These are phyloP conservation scores for Neopestalotiopsis sp. DNA, from an alignment of 2,329 filamentous ascomycete species.

Conservation along the genomic window DNA sequence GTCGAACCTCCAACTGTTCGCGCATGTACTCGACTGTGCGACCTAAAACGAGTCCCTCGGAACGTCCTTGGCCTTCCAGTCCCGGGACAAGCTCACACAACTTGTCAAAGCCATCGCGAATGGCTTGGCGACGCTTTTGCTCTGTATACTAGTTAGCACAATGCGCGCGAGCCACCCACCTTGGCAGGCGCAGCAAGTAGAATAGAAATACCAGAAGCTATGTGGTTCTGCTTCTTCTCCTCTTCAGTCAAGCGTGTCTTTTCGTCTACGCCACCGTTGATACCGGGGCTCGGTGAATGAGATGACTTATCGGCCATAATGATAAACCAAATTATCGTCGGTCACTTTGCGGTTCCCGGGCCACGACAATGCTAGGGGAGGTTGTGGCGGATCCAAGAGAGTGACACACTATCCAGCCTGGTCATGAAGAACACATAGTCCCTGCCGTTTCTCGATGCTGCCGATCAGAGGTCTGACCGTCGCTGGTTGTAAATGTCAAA, in stretches of 20 bases:
- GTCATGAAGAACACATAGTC: conserved; percentile 3
- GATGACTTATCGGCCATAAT: conserved; percentile 32
- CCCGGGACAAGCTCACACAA: conserved; percentile 82
- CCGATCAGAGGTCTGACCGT: background rate
- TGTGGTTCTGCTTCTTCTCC: conserved; percentile 62
- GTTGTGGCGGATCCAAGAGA: background rate
- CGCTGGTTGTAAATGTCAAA: background rate
- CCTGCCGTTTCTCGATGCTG: background rate
- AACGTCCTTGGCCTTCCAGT: conserved; percentile 81
- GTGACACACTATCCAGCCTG: background rate
- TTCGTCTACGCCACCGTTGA: conserved; percentile 40
- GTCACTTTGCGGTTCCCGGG: background rate
- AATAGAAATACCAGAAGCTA: conserved; percentile 55
- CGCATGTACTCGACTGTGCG: conserved; percentile 71
- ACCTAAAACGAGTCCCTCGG: conserved; percentile 83
- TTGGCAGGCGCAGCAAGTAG: background rate
- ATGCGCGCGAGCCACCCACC: background rate
- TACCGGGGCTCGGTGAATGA: conserved; percentile 27
- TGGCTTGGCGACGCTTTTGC: conserved; percentile 72
- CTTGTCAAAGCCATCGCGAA: conserved; percentile 83
- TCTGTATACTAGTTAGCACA: conserved; percentile 35
- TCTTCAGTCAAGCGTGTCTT: conserved; percentile 59
- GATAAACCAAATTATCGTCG: background rate
- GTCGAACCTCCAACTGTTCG: conserved; percentile 63
- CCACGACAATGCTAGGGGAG: background rate